Evolutionary conservation across 1,284 basidiomycete genomes (phyloP), one percentile per base, ranked within the genome.

Genomic region (Cystobasidium slooffiae): DNA sequence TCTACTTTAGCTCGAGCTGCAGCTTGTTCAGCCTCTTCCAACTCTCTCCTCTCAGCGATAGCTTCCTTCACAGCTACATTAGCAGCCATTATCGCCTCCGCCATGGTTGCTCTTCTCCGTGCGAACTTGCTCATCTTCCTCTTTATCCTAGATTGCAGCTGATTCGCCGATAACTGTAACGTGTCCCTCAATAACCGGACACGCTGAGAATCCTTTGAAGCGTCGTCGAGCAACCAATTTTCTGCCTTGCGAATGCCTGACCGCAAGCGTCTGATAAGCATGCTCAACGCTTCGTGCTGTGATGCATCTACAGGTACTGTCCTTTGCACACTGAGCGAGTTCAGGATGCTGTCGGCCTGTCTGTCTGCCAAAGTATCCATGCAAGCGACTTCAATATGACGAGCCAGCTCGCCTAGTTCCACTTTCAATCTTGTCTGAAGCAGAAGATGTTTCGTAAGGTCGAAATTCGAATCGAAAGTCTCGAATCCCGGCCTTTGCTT

Each of bases 381-480:
- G 12, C 18, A 16, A 7, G 49, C 41, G 37, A 39, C 64, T 67
- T 67, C 64, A 6, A 67, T 67, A 22, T 39, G 47, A 10, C 49
- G 44, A 14, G 49, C 51, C 31, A 67, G 24, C 14, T 67, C 64
- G 22, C 49, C 46, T 22, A 67, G 39, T 39, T 67, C 64, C 10
- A 52, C 14, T n/a, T 55, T 20, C 20, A 56, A 20, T 55, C 64
- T 10, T 18, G 49, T 43, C 14, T 67, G 49, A 52, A 67, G 47
- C 51, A 67, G 22, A 3, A 22, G 12, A 52, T 56, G 64, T 37
- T 37, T 52, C 53, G 14, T 67, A n/a, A 56, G 20, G 22, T 67
- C 61, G 5, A 63, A 46, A 14, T 49, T 41, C 44, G 37, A 46
- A 7, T n/a, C 61, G 22, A 37, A 59, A 18, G n/a, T 43, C 16